Base-by-base conservation (phyloP, 2,329 filamentous ascomycete genomes). In the Tolypocladium sp. region DNA sequence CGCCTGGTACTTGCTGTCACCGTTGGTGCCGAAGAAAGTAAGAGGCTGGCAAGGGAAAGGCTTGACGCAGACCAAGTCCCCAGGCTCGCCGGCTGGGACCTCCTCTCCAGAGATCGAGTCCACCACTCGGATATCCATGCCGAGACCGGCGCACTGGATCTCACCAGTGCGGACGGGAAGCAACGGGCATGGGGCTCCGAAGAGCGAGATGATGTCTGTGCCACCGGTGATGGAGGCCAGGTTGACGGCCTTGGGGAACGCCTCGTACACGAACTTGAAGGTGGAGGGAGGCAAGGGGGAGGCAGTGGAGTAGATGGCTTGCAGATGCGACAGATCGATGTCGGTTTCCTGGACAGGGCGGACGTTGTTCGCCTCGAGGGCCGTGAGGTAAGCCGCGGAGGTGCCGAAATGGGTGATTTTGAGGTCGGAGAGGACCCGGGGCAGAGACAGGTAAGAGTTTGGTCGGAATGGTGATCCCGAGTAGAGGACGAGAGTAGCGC, bases 181-280 rank as follows among this genome's bases (percentile, higher is more conserved):
- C 4, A 92, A 79, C 0, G 89, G 88, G 58, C 88, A 93, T 0
- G 92, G 90, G 0, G 91, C 88, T 51, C 92, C 93, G 68, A 97
- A 99, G 40, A 97, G 84, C 1, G 92, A 96, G 64, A 97, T 91
- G 67, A 97, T 97, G 71, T 99, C 94, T 3, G 93, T 97, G 56
- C 93, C 94, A 42, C 94, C 94, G 0, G 93, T 97, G 68, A 99
- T 97, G 59, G 90, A 95, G 55, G 87, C 91, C 9, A 97, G 84
- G 73, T 97, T 93, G 64, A 97, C 80, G n/a, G 82, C 78, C 0
- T 82, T 69, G 2, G 92, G 91, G 69, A 97, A 95, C 1, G 89
- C 88, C 33, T 82, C 77, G 76, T 97, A 97, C 57, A 97, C 86
- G 69, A 95, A 97, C 59, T 84, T 80, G 74, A 97, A 97, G 1